A percentile compares a stretch with the other conserved stretches of the same genome.
These are phyloP conservation scores for Westerdykella aurantiaca DNA, from an alignment of 2,329 filamentous ascomycete species.

Conservation along the genomic window DNA sequence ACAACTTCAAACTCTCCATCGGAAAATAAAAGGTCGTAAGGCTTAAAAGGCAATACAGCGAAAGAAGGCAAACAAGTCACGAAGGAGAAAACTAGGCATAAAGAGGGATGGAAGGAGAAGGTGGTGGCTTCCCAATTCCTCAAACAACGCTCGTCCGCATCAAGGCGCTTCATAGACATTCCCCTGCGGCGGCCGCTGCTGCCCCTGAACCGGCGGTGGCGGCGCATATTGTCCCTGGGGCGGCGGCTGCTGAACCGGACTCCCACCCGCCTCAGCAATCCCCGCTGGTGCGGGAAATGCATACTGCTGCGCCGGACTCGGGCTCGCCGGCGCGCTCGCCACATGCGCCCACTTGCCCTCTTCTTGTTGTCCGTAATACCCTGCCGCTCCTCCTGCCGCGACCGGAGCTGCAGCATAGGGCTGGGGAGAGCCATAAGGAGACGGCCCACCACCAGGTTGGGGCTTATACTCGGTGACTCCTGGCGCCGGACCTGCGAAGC, in stretches of 20 bases:
- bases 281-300: slow-evolving; percentile 4
- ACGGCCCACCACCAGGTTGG: slow-evolving; percentile 1
- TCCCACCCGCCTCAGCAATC: slow-evolving; percentile 11
- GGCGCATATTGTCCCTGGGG: neutral
- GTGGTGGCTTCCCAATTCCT: no score
- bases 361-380: neutral
- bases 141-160: no score
- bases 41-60: no score
- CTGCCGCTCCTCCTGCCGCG: neutral
- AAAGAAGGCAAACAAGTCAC: no score
- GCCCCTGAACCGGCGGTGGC: neutral
- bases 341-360: slow-evolving; percentile 5
- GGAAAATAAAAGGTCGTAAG: no score
- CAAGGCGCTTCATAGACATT: neutral
- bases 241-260: slow-evolving; percentile 2
- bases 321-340: slow-evolving; percentile 2
- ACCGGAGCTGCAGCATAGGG: neutral
- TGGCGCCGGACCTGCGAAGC: slow-evolving; percentile 4
- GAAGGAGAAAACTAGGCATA: no score
- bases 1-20: no score
- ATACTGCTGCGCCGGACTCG: slow-evolving; percentile 4
- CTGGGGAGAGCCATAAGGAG: neutral
- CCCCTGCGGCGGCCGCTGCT: neutral
- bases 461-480: slow-evolving; percentile 16
- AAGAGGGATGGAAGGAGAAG: no score